Evolutionary conservation across 2,329 filamentous ascomycete genomes (phyloP), one percentile per base, ranked within the genome.

Genomic region (Phaeosphaeria sp.): DNA sequence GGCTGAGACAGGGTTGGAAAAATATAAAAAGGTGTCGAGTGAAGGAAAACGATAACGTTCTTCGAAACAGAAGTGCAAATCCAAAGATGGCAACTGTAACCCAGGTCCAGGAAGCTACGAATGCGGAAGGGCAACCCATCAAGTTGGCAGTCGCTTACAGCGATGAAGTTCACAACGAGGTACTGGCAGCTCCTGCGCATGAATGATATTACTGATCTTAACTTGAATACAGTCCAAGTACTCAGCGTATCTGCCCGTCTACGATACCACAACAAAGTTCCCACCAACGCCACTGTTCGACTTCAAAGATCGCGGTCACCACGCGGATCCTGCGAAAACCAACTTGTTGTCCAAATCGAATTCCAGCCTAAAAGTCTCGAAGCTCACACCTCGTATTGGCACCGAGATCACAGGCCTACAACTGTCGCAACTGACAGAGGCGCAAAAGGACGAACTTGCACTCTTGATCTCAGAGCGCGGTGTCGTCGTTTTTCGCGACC

Each of bases 401-500:
- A 71, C 68, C 7, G 65, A 72, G 49, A 66, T 73, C 40, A 60
- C 61, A 2, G 69, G 69, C 2, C 51, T 83, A 17, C 82, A 84
- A 61, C 71, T 84, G 39, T 80, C 71, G 60, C 66, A 77, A 42
- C 74, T 83, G 13, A 77, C 73, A 3, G 71, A 78, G 43, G 66
- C 75, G 0, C 78, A 78, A 48, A 81, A 81, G 54, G 80, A 83
- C 60, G 81, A 83, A 61, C 75, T 83, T 2, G 81, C 80, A 3
- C 49, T 69, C 24, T 59, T 72, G 13, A 65, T 68, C 33, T 66
- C 66, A 1, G 63, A 72, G 51, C 59, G 69, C 60, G 80, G 80
- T 49, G 77, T 82, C 20, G 71, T 80, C 25, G 78, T 80, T 6
- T 82, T 83, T 69, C 79, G 79, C 11, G 72, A 81, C 43, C 78